These are phyloP conservation scores for Colletotrichum cereale DNA, from an alignment of 2,329 filamentous ascomycete genomes.

Conservation along the genomic window DNA sequence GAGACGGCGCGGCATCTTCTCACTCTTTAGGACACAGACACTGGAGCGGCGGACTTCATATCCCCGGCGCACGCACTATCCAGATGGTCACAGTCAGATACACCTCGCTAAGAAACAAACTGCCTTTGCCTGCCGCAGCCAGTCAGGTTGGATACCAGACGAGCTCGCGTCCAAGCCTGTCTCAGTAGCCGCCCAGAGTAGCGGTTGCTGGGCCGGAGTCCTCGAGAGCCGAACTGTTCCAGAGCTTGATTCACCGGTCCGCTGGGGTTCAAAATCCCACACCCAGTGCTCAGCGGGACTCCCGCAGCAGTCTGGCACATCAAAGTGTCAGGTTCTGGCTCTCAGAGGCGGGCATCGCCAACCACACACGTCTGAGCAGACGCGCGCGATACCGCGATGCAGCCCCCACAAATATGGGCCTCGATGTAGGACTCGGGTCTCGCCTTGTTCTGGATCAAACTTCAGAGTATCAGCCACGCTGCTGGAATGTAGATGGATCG, in stretches of 20 bases:
- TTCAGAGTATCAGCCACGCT: neutral
- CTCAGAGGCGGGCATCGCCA: neutral
- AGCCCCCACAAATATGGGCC: neutral
- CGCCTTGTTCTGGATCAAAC: slow-evolving; percentile 7
- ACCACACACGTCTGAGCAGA: neutral
- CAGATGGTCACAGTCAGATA: slow-evolving; percentile 1
- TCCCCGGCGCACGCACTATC: neutral
- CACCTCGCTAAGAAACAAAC: neutral
- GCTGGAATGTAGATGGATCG: slow-evolving; percentile 1
- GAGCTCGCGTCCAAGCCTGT: slow-evolving; percentile 8
- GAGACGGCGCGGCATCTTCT: neutral
- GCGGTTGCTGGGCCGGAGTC: neutral
- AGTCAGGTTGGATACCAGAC: neutral
- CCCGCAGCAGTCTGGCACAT: neutral
- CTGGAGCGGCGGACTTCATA: neutral
- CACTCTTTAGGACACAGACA: slow-evolving; percentile 3
- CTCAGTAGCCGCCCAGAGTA: neutral
- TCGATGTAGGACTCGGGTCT: slow-evolving; percentile 4
- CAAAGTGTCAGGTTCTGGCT: neutral
- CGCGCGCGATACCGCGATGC: neutral
- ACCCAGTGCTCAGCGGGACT: neutral
- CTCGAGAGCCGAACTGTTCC: neutral
- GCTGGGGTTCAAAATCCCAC: neutral
- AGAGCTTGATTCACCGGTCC: neutral
- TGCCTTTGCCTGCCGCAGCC: neutral